A percentile compares a stretch with the other conserved stretches of the same genome.
Conservation (phyloP, 1,284 basidiomycete species). For the Malassezia vespertilionis region DNA sequence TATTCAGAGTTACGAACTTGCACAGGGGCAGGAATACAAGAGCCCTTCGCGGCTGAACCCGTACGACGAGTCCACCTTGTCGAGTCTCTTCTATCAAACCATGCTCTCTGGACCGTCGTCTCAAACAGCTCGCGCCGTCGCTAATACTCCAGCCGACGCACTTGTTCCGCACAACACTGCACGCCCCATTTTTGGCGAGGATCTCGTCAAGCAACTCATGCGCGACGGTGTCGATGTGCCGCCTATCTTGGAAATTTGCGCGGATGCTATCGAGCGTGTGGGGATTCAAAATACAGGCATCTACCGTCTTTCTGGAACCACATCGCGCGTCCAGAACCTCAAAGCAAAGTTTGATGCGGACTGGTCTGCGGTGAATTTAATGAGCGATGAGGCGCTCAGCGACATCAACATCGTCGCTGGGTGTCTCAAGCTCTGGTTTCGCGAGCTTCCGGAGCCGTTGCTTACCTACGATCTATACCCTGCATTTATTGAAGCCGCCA, state of each 20-base stretch:
- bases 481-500: slow-evolving; percentile 86
- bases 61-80: slow-evolving; percentile 47
- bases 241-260: slow-evolving; percentile 75
- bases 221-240: slow-evolving; percentile 83
- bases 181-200: slow-evolving; percentile 63
- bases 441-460: slow-evolving; percentile 88
- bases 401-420: slow-evolving; percentile 95
- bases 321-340: slow-evolving; percentile 71
- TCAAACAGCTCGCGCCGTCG: too few relatives aligned
- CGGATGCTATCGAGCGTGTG: slow-evolving; percentile 67
- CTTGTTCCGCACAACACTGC: slow-evolving; percentile 19
- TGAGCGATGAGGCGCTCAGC: slow-evolving; percentile 50
- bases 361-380: slow-evolving; percentile 38
- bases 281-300: slow-evolving; percentile 74
- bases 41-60: slow-evolving; percentile 47
- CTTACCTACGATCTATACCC: slow-evolving; percentile 73
- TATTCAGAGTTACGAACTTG: slow-evolving; percentile 88
- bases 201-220: slow-evolving; percentile 78
- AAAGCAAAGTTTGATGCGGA: slow-evolving; percentile 66
- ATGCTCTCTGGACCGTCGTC: neutral
- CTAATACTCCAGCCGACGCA: neutral
- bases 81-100: slow-evolving; percentile 10
- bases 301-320: slow-evolving; percentile 84
- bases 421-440: slow-evolving; percentile 87
- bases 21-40: slow-evolving; percentile 57